phyloP scores from a whole-genome alignment of 352 stramenopile genomes.

The Pythium vanterpoolii region DNA sequence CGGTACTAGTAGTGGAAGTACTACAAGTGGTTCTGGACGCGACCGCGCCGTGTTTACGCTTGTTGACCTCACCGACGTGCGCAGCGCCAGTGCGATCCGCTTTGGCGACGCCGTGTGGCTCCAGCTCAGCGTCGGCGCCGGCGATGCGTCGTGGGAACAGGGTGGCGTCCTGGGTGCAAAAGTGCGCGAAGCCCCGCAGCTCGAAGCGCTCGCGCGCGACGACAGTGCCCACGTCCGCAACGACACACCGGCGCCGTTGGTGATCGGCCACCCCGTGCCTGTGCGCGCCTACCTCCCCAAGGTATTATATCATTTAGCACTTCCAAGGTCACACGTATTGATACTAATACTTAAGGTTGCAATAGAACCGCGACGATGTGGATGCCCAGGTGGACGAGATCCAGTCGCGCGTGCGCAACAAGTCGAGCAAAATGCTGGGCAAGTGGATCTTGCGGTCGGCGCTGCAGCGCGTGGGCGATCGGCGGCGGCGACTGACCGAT shows the following conservation, averaged over 20 bases:
- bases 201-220: slow-evolving; percentile 53
- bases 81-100: slow-evolving; percentile 60
- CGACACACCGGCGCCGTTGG: slow-evolving; percentile 34
- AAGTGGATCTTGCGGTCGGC: slow-evolving; percentile 79
- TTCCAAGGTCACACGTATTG: neutral
- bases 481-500: slow-evolving; percentile 35
- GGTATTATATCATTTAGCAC: slow-evolving; percentile 22
- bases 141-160: slow-evolving; percentile 69
- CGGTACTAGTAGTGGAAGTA: slow-evolving; percentile 46
- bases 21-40: too few species aligned
- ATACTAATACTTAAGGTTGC: neutral
- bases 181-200: slow-evolving; percentile 65
- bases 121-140: slow-evolving; percentile 61
- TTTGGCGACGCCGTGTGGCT: slow-evolving; percentile 80
- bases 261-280: slow-evolving; percentile 58
- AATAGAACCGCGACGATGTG: slow-evolving; percentile 61
- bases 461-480: slow-evolving; percentile 24
- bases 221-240: slow-evolving; percentile 49
- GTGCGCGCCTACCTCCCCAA: slow-evolving; percentile 72
- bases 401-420: slow-evolving; percentile 76
- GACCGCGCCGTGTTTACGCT: slow-evolving; percentile 71
- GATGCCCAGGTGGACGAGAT: slow-evolving; percentile 78
- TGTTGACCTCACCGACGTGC: slow-evolving; percentile 56
- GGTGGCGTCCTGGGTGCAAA: slow-evolving; percentile 71
- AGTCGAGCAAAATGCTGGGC: slow-evolving; percentile 65